Percentiles rank a stretch among this genome's conserved stretches.
These are phyloP conservation scores for Narthecium ossifragum DNA, from an alignment of 106 monocot genomes.

Conservation along the genomic window DNA sequence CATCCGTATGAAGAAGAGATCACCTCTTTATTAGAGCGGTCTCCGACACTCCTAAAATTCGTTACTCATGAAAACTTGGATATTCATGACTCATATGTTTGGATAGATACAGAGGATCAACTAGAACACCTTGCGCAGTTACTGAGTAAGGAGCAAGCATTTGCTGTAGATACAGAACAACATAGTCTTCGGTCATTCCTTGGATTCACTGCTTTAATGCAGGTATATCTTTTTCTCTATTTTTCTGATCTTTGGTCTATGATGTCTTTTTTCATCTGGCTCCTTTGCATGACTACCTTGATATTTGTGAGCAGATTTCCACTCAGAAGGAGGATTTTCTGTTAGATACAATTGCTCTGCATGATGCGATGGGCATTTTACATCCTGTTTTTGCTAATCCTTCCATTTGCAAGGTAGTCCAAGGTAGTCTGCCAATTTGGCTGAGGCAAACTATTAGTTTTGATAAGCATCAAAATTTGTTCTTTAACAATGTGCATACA, in stretches of 20 bases:
- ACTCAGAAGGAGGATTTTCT: conserved; percentile 79
- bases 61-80: neutral
- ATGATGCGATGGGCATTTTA: conserved; percentile 75
- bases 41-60: conserved; percentile 13
- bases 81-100: conserved; percentile 19
- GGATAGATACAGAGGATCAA: conserved; percentile 57
- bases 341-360: conserved; percentile 84
- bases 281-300: neutral
- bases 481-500: too few relatives aligned
- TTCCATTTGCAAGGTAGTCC: conserved; percentile 83
- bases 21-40: conserved; percentile 19
- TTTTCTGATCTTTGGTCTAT: too few relatives aligned
- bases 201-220: conserved; percentile 91
- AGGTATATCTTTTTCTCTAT: conserved; percentile 44
- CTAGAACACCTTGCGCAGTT: conserved; percentile 40
- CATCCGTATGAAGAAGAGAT: conserved; percentile 61
- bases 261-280: too few relatives aligned
- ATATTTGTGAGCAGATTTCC: conserved; percentile 71
- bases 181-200: conserved; percentile 87
- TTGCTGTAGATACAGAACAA: conserved; percentile 95
- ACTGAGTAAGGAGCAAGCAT: conserved; percentile 44
- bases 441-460: too few relatives aligned
- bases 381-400: conserved; percentile 68
- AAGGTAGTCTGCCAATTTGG: too few relatives aligned
- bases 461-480: too few relatives aligned